A percentile compares a stretch with the other conserved stretches of the same genome.
Evolutionary conservation across 2,329 filamentous ascomycete species (phyloP).

Genomic region (Achaetomium macrosporum): DNA sequence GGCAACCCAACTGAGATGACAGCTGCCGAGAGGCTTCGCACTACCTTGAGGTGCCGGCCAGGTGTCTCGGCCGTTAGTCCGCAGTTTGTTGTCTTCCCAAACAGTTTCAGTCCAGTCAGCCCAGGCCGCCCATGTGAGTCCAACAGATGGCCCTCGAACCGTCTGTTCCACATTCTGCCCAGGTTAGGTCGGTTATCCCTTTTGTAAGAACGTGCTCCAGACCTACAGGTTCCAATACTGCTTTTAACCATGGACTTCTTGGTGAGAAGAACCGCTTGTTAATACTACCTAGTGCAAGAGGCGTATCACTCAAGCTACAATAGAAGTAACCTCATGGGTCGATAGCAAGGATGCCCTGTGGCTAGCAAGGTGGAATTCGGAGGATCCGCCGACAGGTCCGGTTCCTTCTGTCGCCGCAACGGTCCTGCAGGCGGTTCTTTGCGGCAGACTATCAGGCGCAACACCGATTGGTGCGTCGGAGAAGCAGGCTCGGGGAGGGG

Average conservation of each 20-base stretch:
- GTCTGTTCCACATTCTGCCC: no score
- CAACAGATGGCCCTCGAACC: no score
- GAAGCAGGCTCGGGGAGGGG: neutral
- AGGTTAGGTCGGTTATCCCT: no score
- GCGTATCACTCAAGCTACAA: no score
- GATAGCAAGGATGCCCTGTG: no score
- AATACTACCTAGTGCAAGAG: no score
- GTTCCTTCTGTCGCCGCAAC: neutral
- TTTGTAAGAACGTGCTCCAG: no score
- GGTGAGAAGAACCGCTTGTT: no score
- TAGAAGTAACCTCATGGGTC: no score
- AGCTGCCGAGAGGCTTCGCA: neutral
- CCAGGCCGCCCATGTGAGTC: neutral
- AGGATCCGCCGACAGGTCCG: neutral
- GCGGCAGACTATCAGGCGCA: neutral
- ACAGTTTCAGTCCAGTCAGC: neutral
- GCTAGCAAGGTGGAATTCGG: no score
- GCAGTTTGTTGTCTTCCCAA: conserved; percentile 2
- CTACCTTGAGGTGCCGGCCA: neutral
- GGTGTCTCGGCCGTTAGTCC: conserved; percentile 20
- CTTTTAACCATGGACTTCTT: no score
- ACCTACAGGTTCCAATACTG: no score
- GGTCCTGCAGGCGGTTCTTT: conserved; percentile 1
- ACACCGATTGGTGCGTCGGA: neutral
- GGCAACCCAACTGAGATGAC: neutral